Percentiles rank a stretch among this genome's conserved stretches.
Evolutionary conservation across 176 grass and related monocot species (phyloP).

Genomic region (Eragrostis curvula): DNA sequence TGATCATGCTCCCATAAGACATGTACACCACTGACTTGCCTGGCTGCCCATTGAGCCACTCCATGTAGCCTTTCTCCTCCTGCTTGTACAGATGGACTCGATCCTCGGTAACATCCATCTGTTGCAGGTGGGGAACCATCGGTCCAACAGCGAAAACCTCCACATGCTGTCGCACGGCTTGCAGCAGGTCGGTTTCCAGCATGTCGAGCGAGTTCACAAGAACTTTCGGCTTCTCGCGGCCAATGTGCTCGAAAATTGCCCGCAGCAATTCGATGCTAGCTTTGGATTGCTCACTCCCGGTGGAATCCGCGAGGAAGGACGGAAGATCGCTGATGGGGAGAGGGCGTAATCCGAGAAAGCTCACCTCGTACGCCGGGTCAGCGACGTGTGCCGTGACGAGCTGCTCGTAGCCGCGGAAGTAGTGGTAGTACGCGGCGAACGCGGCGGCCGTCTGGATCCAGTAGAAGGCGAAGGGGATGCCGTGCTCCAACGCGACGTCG

Average conservation of each 20-base stretch:
- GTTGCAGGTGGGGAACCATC: constrained; percentile 6
- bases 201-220: constrained; percentile 47
- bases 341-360: constrained; percentile 30
- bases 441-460: background rate
- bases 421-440: constrained; percentile 36
- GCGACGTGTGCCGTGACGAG: constrained; percentile 4
- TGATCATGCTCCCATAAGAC: constrained; percentile 42
- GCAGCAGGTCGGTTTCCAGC: constrained; percentile 44
- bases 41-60: constrained; percentile 17
- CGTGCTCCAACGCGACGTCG: background rate
- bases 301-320: constrained; percentile 27
- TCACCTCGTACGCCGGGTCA: constrained; percentile 5
- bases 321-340: constrained; percentile 48
- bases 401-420: constrained; percentile 27
- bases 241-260: constrained; percentile 9
- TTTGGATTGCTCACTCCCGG: background rate
- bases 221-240: constrained; percentile 42
- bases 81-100: constrained; percentile 10
- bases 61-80: constrained; percentile 26
- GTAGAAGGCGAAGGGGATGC: constrained; percentile 7
- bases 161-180: constrained; percentile 13
- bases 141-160: constrained; percentile 41
- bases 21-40: constrained; percentile 44
- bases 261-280: background rate
- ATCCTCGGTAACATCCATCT: background rate